Evolutionary conservation across 2,329 filamentous ascomycete species (phyloP).

Genomic region (Tolypocladium pustulatum): DNA sequence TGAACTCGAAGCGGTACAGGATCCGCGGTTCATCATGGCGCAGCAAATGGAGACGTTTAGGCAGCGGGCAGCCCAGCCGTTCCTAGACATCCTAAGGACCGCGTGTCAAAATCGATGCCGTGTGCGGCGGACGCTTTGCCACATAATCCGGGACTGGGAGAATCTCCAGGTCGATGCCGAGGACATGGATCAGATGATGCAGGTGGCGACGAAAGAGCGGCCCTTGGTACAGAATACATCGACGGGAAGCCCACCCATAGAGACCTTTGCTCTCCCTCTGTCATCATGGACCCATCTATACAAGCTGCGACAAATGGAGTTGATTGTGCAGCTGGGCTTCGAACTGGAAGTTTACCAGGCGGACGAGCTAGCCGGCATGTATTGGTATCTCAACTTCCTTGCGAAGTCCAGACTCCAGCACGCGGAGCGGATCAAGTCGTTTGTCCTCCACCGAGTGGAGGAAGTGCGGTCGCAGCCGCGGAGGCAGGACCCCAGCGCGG

Average conservation of each 20-base stretch:
- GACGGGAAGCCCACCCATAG: conserved; percentile 25
- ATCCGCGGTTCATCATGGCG: conserved; percentile 64
- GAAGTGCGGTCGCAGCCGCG: conserved; percentile 9
- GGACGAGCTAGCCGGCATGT: conserved; percentile 80
- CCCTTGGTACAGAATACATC: conserved; percentile 39
- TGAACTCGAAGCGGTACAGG: conserved; percentile 60
- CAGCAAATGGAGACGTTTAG: conserved; percentile 62
- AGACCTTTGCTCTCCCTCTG: conserved; percentile 59
- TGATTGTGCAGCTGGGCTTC: conserved; percentile 84
- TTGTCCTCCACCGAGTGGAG: conserved; percentile 36
- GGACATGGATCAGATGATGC: conserved; percentile 60
- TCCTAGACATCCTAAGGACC: conserved; percentile 73
- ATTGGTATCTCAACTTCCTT: conserved; percentile 76
- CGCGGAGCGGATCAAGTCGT: conserved; percentile 61
- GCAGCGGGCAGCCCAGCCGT: conserved; percentile 54
- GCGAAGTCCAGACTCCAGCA: conserved; percentile 58
- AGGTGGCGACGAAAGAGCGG: conserved; percentile 48
- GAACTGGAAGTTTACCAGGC: conserved; percentile 83
- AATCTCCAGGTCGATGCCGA: conserved; percentile 72
- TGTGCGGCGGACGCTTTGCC: conserved; percentile 78
- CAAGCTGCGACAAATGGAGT: conserved; percentile 81
- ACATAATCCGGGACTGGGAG: conserved; percentile 76
- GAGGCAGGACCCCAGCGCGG: conserved; percentile 15
- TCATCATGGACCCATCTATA: conserved; percentile 86
- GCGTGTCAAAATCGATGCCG: conserved; percentile 86